Evolutionary conservation across 768 basidiomycete genomes (phyloP).

Genomic region (Collybia sordida): DNA sequence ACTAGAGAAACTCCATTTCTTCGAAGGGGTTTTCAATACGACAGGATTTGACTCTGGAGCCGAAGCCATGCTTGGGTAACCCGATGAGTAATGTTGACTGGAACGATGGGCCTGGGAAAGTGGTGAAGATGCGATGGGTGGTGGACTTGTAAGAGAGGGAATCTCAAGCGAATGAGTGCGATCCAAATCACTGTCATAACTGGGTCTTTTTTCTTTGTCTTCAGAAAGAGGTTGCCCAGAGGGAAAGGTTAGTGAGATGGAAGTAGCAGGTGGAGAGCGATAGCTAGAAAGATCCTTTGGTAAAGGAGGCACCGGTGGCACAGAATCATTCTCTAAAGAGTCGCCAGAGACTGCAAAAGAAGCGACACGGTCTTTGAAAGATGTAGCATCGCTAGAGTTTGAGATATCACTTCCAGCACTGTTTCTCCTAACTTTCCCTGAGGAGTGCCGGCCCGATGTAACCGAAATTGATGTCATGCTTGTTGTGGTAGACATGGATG

Average conservation of each 20-base stretch:
- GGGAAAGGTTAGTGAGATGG: slow-evolving; percentile 55
- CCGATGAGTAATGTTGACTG: slow-evolving; percentile 37
- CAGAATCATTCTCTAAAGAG: slow-evolving; percentile 55
- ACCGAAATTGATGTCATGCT: slow-evolving; percentile 77
- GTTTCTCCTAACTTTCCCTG: slow-evolving; percentile 67
- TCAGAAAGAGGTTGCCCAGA: slow-evolving; percentile 30
- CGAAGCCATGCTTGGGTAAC: slow-evolving; percentile 32
- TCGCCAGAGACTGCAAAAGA: slow-evolving; percentile 62
- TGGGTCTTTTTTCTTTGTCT: slow-evolving; percentile 40
- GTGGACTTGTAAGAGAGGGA: slow-evolving; percentile 35
- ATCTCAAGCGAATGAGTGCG: slow-evolving; percentile 54
- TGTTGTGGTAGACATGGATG: slow-evolving; percentile 75
- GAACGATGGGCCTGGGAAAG: slow-evolving; percentile 29
- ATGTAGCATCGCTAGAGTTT: slow-evolving; percentile 64
- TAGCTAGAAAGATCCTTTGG: slow-evolving; percentile 86
- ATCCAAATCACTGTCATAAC: slow-evolving; percentile 46
- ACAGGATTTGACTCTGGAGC: slow-evolving; percentile 44
- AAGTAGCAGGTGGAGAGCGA: slow-evolving; percentile 65
- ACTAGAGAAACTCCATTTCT: slow-evolving; percentile 95
- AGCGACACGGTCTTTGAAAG: slow-evolving; percentile 67
- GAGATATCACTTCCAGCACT: slow-evolving; percentile 88
- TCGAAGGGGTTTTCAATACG: slow-evolving; percentile 78
- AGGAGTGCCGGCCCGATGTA: slow-evolving; percentile 71
- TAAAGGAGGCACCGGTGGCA: slow-evolving; percentile 93
- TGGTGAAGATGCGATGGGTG: slow-evolving; percentile 24